A percentile compares a stretch with the other conserved stretches of the same genome.
phyloP scores from a whole-genome alignment of 1,284 basidiomycete species.

The Paramarasmius palmivorus region DNA sequence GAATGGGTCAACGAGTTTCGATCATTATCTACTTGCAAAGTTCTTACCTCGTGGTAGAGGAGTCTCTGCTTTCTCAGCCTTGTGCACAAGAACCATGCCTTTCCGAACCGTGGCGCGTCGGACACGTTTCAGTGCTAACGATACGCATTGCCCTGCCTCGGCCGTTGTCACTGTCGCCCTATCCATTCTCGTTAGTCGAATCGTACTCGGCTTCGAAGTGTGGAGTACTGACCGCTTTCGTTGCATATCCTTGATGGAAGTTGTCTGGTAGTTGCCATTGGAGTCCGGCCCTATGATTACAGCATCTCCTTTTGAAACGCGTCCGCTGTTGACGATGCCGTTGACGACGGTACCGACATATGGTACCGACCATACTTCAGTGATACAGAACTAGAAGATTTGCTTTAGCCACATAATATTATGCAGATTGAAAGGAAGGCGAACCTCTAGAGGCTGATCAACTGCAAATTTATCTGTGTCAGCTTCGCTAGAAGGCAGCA shows the following conservation, averaged over 20 bases:
- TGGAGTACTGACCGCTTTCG: conserved; percentile 68
- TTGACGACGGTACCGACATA: conserved; percentile 96
- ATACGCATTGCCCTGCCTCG: conserved; percentile 95
- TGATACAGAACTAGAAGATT: conserved; percentile 67
- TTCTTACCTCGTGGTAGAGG: conserved; percentile 64
- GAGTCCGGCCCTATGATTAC: conserved; percentile 92
- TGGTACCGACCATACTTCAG: conserved; percentile 88
- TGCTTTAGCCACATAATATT: conserved; percentile 6
- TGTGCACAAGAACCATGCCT: conserved; percentile 90
- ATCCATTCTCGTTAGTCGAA: not conserved
- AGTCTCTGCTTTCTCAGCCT: conserved; percentile 53
- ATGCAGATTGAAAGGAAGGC: conserved; percentile 6
- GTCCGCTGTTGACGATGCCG: conserved; percentile 83
- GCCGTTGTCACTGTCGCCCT: conserved; percentile 84
- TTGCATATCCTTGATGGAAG: conserved; percentile 90
- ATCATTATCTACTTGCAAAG: not conserved
- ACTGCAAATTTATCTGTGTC: conserved; percentile 78
- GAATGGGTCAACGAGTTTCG: conserved; percentile 7
- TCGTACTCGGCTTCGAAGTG: not conserved
- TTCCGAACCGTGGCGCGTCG: conserved; percentile 84
- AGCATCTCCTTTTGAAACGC: conserved; percentile 78
- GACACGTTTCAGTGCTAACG: conserved; percentile 90
- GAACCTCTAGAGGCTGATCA: conserved; percentile 87
- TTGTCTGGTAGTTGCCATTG: conserved; percentile 85
- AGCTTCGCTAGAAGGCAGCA: conserved; percentile 81